A percentile compares a stretch with the other conserved stretches of the same genome.
These are phyloP conservation scores for Alternaria consortialis DNA, from an alignment of 2,329 filamentous ascomycete species.

Conservation along the genomic window DNA sequence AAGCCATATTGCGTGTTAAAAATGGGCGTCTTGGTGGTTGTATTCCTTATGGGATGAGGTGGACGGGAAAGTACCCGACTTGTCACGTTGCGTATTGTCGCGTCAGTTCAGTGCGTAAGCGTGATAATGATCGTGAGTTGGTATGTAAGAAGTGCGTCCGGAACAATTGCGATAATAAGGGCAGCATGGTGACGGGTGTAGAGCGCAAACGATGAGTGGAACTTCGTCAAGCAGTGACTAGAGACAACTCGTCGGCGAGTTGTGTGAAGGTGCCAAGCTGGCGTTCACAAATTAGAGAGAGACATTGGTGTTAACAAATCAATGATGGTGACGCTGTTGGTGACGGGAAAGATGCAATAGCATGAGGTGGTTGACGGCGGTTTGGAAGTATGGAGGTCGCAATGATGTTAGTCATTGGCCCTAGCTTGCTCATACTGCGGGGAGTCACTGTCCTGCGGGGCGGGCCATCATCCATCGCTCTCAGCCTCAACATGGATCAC, in stretches of 20 bases:
- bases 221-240: constrained; percentile 30
- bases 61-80: neutral
- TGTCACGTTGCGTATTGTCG: constrained; percentile 10
- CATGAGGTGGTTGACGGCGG: constrained; percentile 8
- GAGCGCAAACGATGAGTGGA: constrained; percentile 32
- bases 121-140: constrained; percentile 58
- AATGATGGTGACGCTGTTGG: constrained; percentile 1
- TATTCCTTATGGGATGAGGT: neutral
- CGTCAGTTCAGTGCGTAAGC: constrained; percentile 22
- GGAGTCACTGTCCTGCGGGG: constrained; percentile 15
- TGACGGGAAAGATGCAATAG: constrained; percentile 5
- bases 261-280: constrained; percentile 34
- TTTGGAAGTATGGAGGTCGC: constrained; percentile 10
- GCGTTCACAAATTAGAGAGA: constrained; percentile 28
- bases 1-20: constrained; percentile 70
- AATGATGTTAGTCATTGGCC: constrained; percentile 19
- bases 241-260: constrained; percentile 31
- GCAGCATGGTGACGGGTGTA: constrained; percentile 60
- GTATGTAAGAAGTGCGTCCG: constrained; percentile 61
- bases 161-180: constrained; percentile 57
- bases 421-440: constrained; percentile 18
- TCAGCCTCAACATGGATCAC: constrained; percentile 4
- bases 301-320: constrained; percentile 19
- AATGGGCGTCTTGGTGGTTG: neutral
- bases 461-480: constrained; percentile 9